phyloP scores from a whole-genome alignment of 2,329 filamentous ascomycete species.

The Cylindrodendrum hubeiense region DNA sequence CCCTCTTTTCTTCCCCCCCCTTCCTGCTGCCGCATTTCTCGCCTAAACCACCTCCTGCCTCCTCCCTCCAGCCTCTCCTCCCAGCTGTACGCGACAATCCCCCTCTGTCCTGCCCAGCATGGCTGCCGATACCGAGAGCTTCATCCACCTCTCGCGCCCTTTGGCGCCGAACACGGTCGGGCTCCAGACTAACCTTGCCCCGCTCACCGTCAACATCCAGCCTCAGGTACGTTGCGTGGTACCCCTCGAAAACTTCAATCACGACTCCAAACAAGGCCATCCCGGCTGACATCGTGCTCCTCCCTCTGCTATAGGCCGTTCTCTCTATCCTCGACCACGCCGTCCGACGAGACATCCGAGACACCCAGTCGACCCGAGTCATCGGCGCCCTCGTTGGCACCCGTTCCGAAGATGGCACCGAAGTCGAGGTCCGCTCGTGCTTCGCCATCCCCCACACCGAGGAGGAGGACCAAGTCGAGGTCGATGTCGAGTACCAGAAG shows the following conservation, averaged over 20 bases:
- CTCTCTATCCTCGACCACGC: conserved; percentile 93
- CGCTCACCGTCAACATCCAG: conserved; percentile 93
- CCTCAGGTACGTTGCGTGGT: conserved; percentile 78
- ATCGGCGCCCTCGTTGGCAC: conserved; percentile 96
- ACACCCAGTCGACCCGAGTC: conserved; percentile 90
- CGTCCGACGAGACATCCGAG: conserved; percentile 81
- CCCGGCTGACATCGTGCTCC: conserved; percentile 25
- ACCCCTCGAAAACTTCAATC: not conserved
- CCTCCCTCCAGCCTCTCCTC: conserved; percentile 15
- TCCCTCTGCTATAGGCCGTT: conserved; percentile 63
- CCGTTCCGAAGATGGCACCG: conserved; percentile 95
- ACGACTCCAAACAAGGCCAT: conserved; percentile 6
- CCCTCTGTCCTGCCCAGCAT: conserved; percentile 69
- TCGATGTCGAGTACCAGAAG: conserved; percentile 99
- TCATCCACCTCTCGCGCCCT: conserved; percentile 94
- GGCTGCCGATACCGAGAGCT: conserved; percentile 84
- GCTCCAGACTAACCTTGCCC: conserved; percentile 87
- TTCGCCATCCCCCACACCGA: conserved; percentile 99
- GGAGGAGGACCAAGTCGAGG: conserved; percentile 98
- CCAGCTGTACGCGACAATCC: conserved; percentile 35
- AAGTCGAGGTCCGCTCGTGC: conserved; percentile 95
- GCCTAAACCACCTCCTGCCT: conserved; percentile 35
- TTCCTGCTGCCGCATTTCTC: conserved; percentile 19
- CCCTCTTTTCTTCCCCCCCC: conserved; percentile 37
- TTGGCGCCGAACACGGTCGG: conserved; percentile 85